phyloP scores from a whole-genome alignment of 768 basidiomycete genomes.

The Baorangia bicolor region DNA sequence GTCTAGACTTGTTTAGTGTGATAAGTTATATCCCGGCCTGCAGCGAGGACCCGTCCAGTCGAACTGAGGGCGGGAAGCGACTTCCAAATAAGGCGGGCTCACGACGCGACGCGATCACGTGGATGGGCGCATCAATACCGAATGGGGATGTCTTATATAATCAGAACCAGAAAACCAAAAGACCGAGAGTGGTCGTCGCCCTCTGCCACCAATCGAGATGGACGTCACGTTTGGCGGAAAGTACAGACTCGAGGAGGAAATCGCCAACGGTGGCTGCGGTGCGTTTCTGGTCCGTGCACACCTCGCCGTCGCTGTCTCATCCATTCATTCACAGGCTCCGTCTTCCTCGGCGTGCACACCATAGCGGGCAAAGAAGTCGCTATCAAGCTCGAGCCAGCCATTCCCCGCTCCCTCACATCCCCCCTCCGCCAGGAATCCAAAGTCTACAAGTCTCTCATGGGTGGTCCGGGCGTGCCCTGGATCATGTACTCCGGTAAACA shows the following conservation, averaged over 20 bases:
- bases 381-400: constrained; percentile 76
- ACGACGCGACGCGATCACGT: constrained; percentile 33
- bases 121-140: neutral
- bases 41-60: constrained; percentile 5
- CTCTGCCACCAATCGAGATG: constrained; percentile 26
- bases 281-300: constrained; percentile 47
- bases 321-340: constrained; percentile 54
- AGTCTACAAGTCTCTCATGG: constrained; percentile 90
- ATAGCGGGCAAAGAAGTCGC: constrained; percentile 82
- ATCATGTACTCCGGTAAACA: constrained; percentile 90
- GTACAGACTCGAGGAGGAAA: constrained; percentile 76
- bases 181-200: neutral
- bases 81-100: neutral
- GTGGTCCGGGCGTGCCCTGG: constrained; percentile 87
- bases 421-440: constrained; percentile 87
- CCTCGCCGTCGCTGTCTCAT: constrained; percentile 8
- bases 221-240: constrained; percentile 65
- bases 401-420: constrained; percentile 43
- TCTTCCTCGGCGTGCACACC: constrained; percentile 77
- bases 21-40: too few relatives aligned
- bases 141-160: constrained; percentile 26
- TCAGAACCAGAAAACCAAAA: constrained; percentile 10
- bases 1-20: too few relatives aligned
- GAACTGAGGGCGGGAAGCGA: neutral
- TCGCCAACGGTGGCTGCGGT: constrained; percentile 82